Evolutionary conservation across 2,329 filamentous ascomycete genomes (phyloP).

Genomic region (Botrytis aclada): DNA sequence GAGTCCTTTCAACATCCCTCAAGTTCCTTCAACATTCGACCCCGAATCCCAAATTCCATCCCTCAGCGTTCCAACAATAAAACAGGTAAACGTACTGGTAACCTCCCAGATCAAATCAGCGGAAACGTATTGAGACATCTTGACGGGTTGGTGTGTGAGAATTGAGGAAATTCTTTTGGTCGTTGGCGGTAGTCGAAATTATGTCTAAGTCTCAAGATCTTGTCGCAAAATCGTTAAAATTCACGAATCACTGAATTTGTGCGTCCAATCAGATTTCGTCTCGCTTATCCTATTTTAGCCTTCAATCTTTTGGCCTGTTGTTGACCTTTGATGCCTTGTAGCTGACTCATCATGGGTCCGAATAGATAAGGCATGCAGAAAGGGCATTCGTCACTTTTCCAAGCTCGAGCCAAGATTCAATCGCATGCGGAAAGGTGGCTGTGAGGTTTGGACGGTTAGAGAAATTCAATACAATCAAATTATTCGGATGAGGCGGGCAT

Average conservation of each 20-base stretch:
- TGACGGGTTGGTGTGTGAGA: conserved; percentile 23
- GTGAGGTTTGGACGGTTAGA: background rate
- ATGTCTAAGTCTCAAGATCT: conserved; percentile 13
- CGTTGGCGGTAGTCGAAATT: conserved; percentile 14
- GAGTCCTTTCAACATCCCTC: background rate
- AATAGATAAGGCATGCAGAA: background rate
- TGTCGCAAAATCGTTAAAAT: conserved; percentile 12
- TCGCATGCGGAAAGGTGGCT: conserved; percentile 4
- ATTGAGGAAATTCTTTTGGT: conserved; percentile 12
- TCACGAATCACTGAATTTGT: conserved; percentile 14
- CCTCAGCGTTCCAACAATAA: conserved; percentile 3
- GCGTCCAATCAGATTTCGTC: conserved; percentile 14
- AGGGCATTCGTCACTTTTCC: background rate
- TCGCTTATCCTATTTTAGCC: conserved; percentile 18
- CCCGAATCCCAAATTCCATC: background rate
- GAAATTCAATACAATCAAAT: background rate
- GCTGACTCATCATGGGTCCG: background rate
- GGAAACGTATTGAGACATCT: conserved; percentile 67
- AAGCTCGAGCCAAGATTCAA: background rate
- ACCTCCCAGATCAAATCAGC: conserved; percentile 92
- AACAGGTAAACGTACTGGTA: conserved; percentile 67
- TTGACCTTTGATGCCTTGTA: background rate
- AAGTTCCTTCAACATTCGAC: background rate
- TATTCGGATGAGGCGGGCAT: background rate
- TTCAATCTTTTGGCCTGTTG: background rate